Conservation (phyloP, 2,329 filamentous ascomycete genomes). For the Paraphoma chrysanthemicola region DNA sequence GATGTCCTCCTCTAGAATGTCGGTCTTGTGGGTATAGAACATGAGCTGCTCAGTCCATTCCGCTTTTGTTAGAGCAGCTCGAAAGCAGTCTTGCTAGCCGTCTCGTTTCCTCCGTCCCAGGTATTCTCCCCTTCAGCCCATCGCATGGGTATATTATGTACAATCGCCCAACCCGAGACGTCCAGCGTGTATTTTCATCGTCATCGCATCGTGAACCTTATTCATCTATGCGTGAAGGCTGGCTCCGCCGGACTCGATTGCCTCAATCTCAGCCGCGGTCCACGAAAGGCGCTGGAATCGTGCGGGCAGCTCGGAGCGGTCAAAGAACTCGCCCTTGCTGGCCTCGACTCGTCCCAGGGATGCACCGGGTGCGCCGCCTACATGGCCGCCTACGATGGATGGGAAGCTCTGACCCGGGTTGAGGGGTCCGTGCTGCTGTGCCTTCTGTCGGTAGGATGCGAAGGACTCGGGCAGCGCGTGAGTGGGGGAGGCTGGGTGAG, state of each 20-base stretch:
- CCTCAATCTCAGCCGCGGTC: constrained; percentile 87
- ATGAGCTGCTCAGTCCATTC: constrained; percentile 25
- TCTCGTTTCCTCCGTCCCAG: neutral
- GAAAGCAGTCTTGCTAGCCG: constrained; percentile 2
- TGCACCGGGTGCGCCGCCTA: constrained; percentile 70
- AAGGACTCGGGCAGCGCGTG: constrained; percentile 72
- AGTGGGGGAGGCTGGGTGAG: constrained; percentile 75
- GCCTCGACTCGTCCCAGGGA: constrained; percentile 76
- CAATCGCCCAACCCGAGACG: constrained; percentile 19
- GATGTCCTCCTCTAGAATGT: constrained; percentile 19
- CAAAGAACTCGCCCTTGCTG: constrained; percentile 79
- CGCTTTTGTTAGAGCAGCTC: constrained; percentile 22
- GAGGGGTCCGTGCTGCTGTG: constrained; percentile 79
- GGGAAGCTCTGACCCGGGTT: constrained; percentile 42
- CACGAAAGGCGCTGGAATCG: constrained; percentile 81
- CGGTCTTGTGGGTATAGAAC: constrained; percentile 40
- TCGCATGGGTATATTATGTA: constrained; percentile 31
- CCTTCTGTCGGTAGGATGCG: constrained; percentile 78
- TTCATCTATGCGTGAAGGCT: constrained; percentile 61
- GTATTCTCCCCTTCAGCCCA: constrained; percentile 8
- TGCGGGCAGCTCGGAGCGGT: constrained; percentile 83
- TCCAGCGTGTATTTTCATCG: constrained; percentile 10
- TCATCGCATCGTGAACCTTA: constrained; percentile 13
- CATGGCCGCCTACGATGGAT: constrained; percentile 35
- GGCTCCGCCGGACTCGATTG: constrained; percentile 91